Conservation (phyloP, 495 filamentous ascomycete species). For the Lichenothelia convexa region DNA sequence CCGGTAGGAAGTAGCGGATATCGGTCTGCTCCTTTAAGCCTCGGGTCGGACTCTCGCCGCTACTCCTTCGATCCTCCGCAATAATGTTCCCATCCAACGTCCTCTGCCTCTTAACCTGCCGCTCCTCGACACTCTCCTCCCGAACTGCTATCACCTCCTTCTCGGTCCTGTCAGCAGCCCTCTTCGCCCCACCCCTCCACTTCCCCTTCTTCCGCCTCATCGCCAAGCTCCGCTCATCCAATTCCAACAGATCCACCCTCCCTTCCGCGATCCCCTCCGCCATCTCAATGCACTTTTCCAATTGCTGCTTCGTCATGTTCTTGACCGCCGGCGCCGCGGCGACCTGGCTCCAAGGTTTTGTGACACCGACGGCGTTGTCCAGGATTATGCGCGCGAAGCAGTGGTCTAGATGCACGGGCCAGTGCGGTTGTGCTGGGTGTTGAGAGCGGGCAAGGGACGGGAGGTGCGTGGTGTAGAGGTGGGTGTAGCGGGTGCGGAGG, state of each 20-base stretch:
- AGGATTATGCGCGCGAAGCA: conserved; percentile 25
- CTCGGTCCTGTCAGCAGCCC: neutral
- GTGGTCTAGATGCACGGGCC: conserved; percentile 22
- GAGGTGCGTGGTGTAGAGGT: conserved; percentile 1
- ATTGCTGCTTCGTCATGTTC: conserved; percentile 16
- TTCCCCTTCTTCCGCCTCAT: conserved; percentile 13
- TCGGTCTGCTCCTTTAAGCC: too few species aligned
- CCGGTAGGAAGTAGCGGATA: neutral
- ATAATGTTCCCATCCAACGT: neutral
- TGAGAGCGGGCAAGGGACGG: conserved; percentile 6
- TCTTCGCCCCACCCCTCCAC: conserved; percentile 7
- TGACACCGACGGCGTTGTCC: conserved; percentile 19
- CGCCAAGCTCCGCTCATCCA: conserved; percentile 15
- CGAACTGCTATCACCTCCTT: neutral
- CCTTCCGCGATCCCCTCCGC: conserved; percentile 16
- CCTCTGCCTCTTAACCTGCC: conserved; percentile 8
- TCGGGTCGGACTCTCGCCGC: too few species aligned
- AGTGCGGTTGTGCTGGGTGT: conserved; percentile 13
- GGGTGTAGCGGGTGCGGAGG: too few species aligned
- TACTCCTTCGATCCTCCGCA: neutral
- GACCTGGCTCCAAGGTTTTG: conserved; percentile 11
- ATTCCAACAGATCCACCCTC: conserved; percentile 9
- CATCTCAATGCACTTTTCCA: conserved; percentile 13
- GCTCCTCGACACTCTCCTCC: conserved; percentile 3
- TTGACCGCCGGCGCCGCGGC: conserved; percentile 12